These are phyloP conservation scores for Henckelia pumila DNA, from an alignment of 257 asterid species.

Conservation along the genomic window DNA sequence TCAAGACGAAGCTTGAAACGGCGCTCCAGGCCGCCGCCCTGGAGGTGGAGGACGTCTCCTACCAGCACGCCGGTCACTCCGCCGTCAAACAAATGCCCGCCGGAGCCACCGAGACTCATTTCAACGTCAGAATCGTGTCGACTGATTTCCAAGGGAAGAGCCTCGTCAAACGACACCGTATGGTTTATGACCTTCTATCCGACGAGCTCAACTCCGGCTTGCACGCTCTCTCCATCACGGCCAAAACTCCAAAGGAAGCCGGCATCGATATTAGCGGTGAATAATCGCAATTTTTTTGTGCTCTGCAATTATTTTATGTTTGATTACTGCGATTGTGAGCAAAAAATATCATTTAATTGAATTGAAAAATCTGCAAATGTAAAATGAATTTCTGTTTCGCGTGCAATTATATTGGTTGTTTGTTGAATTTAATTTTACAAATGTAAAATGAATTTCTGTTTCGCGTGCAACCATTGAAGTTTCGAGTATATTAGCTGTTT, in stretches of 20 bases:
- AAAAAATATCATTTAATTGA: too few relatives aligned
- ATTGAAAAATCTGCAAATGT: too few relatives aligned
- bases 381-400: too few relatives aligned
- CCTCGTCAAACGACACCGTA: conserved; percentile 84
- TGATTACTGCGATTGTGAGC: too few relatives aligned
- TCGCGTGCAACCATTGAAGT: too few relatives aligned
- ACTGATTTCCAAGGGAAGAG: conserved; percentile 63
- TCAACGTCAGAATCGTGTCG: conserved; percentile 69
- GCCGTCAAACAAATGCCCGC: conserved; percentile 56
- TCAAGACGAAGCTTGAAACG: conserved; percentile 68
- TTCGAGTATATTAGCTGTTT: too few relatives aligned
- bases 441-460: too few relatives aligned
- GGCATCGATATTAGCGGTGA: conserved; percentile 22
- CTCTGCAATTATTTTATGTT: too few relatives aligned
- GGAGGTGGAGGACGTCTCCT: conserved; percentile 86
- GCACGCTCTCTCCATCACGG: conserved; percentile 84
- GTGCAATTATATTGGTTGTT: too few relatives aligned
- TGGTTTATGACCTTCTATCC: conserved; percentile 79
- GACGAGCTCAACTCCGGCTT: conserved; percentile 83
- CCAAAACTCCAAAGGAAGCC: conserved; percentile 81
- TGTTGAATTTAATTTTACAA: too few relatives aligned
- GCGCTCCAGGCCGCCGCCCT: conserved; percentile 62
- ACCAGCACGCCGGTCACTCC: conserved; percentile 93
- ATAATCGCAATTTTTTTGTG: neutral
- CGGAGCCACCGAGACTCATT: conserved; percentile 77